Conservation (phyloP, 257 asterid genomes). For the Solanum dulcamara region DNA sequence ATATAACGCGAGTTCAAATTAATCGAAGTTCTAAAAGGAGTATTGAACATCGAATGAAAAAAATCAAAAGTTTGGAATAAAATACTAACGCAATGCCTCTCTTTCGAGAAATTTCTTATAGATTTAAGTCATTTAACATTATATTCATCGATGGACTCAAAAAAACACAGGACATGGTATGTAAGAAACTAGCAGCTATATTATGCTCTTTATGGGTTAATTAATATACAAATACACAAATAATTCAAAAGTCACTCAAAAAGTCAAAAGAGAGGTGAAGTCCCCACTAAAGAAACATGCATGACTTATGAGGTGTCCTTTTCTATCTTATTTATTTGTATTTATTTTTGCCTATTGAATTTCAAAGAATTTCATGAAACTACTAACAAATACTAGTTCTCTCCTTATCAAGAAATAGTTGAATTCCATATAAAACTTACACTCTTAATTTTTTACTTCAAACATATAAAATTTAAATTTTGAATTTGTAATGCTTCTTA, state of each 20-base stretch:
- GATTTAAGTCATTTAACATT: not conserved
- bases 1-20: not conserved
- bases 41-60: not conserved
- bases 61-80: not conserved
- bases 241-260: not conserved
- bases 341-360: not conserved
- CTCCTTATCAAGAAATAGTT: not conserved
- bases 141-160: not conserved
- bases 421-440: not conserved
- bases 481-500: rapidly evolving
- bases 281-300: not conserved
- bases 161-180: not conserved
- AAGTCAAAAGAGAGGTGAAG: not conserved
- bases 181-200: not conserved
- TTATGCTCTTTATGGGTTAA: not conserved
- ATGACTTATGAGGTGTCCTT: not conserved
- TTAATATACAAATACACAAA: not conserved
- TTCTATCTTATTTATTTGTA: not conserved
- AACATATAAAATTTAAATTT: not conserved
- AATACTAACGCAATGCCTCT: not conserved
- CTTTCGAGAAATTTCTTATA: not conserved
- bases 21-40: rapidly evolving
- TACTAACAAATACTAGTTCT: not conserved
- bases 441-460: not conserved
- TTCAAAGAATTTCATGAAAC: not conserved